Base-by-base conservation (phyloP, 768 basidiomycete species). In the Sporobolomyces roseus region DNA sequence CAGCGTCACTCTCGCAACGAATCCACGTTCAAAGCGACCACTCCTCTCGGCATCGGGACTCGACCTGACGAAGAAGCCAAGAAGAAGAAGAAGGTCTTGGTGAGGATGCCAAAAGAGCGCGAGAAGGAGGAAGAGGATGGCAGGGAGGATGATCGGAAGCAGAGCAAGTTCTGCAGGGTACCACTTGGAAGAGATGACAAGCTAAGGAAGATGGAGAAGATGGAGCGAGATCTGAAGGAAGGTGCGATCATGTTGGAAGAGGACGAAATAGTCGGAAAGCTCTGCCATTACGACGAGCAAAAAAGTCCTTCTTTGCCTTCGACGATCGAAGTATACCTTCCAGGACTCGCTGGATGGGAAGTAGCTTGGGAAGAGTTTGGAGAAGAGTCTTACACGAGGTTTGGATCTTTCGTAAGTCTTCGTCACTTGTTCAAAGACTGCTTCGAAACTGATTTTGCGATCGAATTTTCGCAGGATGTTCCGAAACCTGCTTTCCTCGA, bases 261-360 rank as follows among this genome's bases (percentile, higher is more conserved):
- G 8, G 71, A 51, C 36, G 71, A 72, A 36, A 21, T 58, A 27
- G 49, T 53, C 6, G 54, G 48, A 19, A 33, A 58, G 12, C 12
- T 5, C 1, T 41, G 0, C 10, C 60, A 61, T 10, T 33, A 17
- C 27, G 63, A 68, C 48, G 71, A 72, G 63, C n/a, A 48, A 9
- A 66, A 58, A 38, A 13, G 13, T 12, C 19, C n/a, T 14, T 29
- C 25, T 4, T 19, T 66, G 10, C 59, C 59, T 12, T 48, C 54
- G 17, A 48, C 54, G 2, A 30, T 72, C 43, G 71, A 72, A 1
- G 63, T 72, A 13, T 72, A 65, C 51, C 29, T 72, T 3, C 71
- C 71, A 0, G 66, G 66, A 8, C 35, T 27, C 23, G 32, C 35
- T 2, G 50, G 53, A 7, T 72, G 71, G 71, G 36, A 56, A 10